phyloP scores from a whole-genome alignment of 1,284 basidiomycete genomes.

The Naganishia cerealis region DNA sequence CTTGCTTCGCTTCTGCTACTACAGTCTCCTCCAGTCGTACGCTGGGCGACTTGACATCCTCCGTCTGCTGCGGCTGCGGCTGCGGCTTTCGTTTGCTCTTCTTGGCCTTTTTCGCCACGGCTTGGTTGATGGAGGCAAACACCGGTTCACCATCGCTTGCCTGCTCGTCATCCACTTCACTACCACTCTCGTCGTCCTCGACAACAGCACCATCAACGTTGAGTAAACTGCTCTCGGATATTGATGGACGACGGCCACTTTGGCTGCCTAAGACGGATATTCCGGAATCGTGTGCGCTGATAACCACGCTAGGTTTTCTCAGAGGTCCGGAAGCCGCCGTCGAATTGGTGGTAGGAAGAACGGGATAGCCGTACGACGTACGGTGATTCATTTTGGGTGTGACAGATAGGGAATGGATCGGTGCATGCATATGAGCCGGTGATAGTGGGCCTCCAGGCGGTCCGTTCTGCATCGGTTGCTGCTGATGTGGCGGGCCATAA shows the following conservation, averaged over 20 bases:
- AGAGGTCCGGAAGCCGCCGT: background rate
- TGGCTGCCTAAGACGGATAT: background rate
- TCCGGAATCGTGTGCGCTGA: conserved; percentile 8
- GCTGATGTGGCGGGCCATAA: conserved; percentile 14
- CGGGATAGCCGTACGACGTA: conserved; percentile 15
- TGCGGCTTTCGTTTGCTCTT: conserved; percentile 2
- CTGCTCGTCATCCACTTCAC: conserved; percentile 3
- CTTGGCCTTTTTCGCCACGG: conserved; percentile 20
- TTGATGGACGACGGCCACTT: background rate
- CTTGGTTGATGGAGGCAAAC: conserved; percentile 30
- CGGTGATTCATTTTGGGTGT: conserved; percentile 22
- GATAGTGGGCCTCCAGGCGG: conserved; percentile 1
- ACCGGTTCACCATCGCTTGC: conserved; percentile 26
- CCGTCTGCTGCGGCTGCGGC: background rate
- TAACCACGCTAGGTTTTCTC: conserved; percentile 15
- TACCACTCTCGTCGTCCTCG: background rate
- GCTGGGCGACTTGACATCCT: background rate
- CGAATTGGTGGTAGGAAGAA: background rate
- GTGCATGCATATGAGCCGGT: conserved; percentile 15
- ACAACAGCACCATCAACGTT: background rate
- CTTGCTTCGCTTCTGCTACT: background rate
- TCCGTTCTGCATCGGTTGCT: background rate
- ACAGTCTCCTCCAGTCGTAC: background rate
- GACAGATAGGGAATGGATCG: background rate
- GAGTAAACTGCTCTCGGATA: background rate